Evolutionary conservation across 257 asterid species (phyloP).

Genomic region (Agastache rugosa): DNA sequence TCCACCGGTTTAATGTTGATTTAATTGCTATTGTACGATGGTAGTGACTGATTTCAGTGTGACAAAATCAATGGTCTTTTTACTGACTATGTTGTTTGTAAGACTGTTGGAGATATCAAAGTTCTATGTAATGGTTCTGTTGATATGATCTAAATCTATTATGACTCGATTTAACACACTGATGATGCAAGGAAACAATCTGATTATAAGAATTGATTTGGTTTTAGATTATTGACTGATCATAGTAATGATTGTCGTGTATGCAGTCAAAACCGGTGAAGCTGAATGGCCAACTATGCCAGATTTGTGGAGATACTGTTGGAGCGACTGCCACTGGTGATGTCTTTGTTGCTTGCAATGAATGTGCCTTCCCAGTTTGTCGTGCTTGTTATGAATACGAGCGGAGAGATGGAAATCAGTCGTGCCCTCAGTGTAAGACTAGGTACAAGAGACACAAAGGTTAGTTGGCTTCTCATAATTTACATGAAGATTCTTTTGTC

Average conservation of each 20-base stretch:
- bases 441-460: constrained; percentile 92
- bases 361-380: constrained; percentile 94
- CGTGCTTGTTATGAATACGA: constrained; percentile 93
- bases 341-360: constrained; percentile 88
- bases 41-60: too few species aligned
- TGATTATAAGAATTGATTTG: constrained; percentile 5
- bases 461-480: constrained; percentile 35
- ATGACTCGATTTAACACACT: not conserved
- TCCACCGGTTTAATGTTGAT: not conserved
- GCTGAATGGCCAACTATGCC: constrained; percentile 80
- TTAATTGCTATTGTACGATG: not conserved
- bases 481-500: not conserved
- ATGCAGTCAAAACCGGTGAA: constrained; percentile 77
- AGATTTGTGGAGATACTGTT: constrained; percentile 88
- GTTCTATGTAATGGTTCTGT: not conserved
- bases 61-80: too few species aligned
- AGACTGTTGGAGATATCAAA: constrained; percentile 9
- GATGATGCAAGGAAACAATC: constrained; percentile 21
- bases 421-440: constrained; percentile 92
- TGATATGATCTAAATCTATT: constrained; percentile 4
- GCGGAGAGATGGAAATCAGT: constrained; percentile 88
- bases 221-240: constrained; percentile 29
- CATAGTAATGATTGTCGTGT: constrained; percentile 19
- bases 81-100: constrained; percentile 15
- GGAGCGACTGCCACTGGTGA: constrained; percentile 72